Base-by-base conservation (phyloP, 345 rosid species). In the Syzygium grande region DNA sequence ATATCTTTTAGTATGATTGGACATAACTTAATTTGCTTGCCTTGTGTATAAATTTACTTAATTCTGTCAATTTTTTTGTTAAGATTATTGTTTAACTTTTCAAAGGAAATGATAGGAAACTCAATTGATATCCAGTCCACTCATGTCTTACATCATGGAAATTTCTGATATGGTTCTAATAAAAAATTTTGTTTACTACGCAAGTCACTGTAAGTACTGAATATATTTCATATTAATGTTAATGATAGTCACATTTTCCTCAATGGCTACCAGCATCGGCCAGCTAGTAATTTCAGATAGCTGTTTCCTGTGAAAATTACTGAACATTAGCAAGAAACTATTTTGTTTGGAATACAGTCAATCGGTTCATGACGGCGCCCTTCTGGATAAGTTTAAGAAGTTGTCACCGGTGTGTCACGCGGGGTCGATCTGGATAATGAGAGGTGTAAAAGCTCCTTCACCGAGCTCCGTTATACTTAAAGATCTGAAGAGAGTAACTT, bases 61-160 rank as follows among this genome's bases (percentile, higher is more conserved):
- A 56, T 56, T 22, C 61, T 11, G 52, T 51, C 13, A 51, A 7
- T 10, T 0, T 56, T 3, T 56, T 23, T 56, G 23, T 56, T 1
- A 23, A 27, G 9, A 56, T 56, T 1, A n/a, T 25, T 56, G 61
- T 23, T 23, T 56, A 56, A 56, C 61, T 1, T 56, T 56, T 56
- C 13, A 5, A 23, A 1, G 61, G n/a, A 1, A 56, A 56, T 56
- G n/a, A 56, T 25, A 23, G 61, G 61, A 56, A 23, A 56, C 3
- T 56, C 10, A 23, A 23, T 56, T 56, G 23, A 56, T 56, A 22
- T 1, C 5, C 2, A 0, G 12, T 4, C 61, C n/a, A 56, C 13
- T 0, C n/a, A 9, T 56, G 59, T 22, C 23, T 23, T 5, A 1
- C 61, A 56, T 23, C 13, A 22, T 0, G 5, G 61, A 56, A 56